Percentiles rank a stretch among this genome's conserved stretches.
Conservation (phyloP, 2,329 filamentous ascomycete species). For the Aspergillus nomiae region DNA sequence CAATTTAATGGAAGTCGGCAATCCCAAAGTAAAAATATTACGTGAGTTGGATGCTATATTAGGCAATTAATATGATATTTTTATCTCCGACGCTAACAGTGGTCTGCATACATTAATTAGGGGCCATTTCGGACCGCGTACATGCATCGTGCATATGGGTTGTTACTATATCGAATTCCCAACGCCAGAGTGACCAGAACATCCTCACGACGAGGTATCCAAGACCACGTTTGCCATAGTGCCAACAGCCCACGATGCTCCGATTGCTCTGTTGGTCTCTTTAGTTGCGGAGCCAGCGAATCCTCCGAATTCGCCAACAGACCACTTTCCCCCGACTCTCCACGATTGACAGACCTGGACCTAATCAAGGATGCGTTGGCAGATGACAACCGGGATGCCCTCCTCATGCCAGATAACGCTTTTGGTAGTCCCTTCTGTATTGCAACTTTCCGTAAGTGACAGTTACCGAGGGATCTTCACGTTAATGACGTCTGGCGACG, state of each 20-base stretch:
- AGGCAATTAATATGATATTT: slow-evolving; percentile 9
- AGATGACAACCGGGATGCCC: neutral
- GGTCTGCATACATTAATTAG: neutral
- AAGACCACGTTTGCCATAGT: neutral
- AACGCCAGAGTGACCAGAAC: neutral
- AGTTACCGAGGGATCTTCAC: neutral
- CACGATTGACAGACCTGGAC: neutral
- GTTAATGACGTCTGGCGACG: neutral
- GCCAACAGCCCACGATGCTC: neutral
- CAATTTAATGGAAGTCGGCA: neutral
- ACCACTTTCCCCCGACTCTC: neutral
- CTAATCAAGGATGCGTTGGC: neutral
- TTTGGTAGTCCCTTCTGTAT: neutral
- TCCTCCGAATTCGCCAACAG: neutral
- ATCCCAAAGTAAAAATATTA: neutral
- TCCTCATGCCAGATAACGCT: neutral
- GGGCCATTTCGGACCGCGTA: neutral
- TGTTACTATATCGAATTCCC: neutral
- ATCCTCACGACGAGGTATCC: neutral
- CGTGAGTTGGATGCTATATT: neutral
- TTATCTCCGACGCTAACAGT: neutral
- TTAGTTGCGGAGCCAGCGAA: neutral
- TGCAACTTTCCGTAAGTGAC: neutral
- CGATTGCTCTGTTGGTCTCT: neutral
- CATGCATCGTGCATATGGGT: neutral